Evolutionary conservation across 1,139 yeast genomes (phyloP).

Genomic region (Diutina sp.): DNA sequence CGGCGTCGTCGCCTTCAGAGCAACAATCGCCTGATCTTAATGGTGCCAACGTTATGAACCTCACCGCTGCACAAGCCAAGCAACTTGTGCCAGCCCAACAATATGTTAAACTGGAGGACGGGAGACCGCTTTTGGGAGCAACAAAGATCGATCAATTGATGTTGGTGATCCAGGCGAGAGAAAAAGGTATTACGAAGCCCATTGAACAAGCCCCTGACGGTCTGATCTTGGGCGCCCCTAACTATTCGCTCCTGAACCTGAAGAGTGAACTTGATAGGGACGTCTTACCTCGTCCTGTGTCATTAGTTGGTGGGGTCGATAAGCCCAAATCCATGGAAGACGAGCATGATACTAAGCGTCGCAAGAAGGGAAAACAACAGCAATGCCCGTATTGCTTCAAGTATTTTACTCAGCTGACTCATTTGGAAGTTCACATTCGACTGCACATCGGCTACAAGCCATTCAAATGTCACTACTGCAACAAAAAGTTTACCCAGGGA

Average conservation of each 20-base stretch:
- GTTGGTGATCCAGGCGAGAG: constrained; percentile 82
- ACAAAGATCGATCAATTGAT: constrained; percentile 83
- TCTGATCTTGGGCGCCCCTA: constrained; percentile 24
- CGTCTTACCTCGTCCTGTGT: constrained; percentile 45
- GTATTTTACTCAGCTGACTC: constrained; percentile 63
- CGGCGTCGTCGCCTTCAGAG: neutral
- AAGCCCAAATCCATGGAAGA: constrained; percentile 32
- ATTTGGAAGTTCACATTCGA: constrained; percentile 65
- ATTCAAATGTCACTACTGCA: constrained; percentile 67
- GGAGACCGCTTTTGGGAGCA: constrained; percentile 65
- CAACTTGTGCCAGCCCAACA: constrained; percentile 33
- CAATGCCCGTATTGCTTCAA: constrained; percentile 63
- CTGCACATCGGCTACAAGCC: constrained; percentile 74
- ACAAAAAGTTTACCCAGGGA: constrained; percentile 79
- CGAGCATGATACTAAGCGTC: constrained; percentile 9
- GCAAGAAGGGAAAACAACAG: constrained; percentile 35
- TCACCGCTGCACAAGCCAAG: constrained; percentile 4
- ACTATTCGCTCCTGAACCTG: neutral
- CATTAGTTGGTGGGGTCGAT: constrained; percentile 75
- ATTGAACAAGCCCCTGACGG: constrained; percentile 59
- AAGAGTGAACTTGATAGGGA: constrained; percentile 13
- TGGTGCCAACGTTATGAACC: neutral
- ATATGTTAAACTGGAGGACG: constrained; percentile 37
- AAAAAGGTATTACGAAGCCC: constrained; percentile 51
- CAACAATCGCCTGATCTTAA: neutral